Conservation (phyloP, 106 monocot species). For the Dioscorea dumetorum region DNA sequence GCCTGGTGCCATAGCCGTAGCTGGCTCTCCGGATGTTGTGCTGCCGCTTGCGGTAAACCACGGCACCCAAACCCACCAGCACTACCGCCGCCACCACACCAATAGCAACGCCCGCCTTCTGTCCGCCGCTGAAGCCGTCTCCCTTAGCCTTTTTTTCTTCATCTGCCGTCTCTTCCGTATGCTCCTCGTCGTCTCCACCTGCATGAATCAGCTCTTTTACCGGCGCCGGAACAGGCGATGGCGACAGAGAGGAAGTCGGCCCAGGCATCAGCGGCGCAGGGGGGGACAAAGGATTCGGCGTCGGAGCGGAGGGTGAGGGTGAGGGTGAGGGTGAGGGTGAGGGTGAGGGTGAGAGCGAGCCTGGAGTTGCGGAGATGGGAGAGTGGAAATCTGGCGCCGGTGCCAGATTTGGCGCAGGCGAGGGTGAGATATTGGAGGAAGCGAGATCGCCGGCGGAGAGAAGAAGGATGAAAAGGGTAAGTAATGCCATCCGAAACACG, state of each 20-base stretch:
- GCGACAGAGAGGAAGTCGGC: not conserved
- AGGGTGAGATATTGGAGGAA: constrained; percentile 5
- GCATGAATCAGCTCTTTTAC: not conserved
- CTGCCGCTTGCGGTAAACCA: too few relatives aligned
- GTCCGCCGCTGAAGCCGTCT: constrained; percentile 34
- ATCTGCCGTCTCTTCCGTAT: not conserved
- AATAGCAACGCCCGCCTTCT: constrained; percentile 42
- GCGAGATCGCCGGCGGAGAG: constrained; percentile 9
- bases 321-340: constrained; percentile 4
- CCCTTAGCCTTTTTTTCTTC: not conserved
- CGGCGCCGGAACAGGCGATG: constrained; percentile 9
- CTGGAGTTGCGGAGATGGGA: constrained; percentile 8
- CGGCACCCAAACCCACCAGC: too few relatives aligned
- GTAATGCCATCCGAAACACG: not conserved
- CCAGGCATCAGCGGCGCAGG: constrained; percentile 1
- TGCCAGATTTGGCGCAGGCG: constrained; percentile 3
- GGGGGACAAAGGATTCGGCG: not conserved
- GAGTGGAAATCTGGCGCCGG: constrained; percentile 1
- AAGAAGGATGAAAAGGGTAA: constrained; percentile 18
- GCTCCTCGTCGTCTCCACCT: not conserved
- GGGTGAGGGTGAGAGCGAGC: not conserved
- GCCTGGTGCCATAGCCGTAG: too few relatives aligned
- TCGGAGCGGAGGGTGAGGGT: not conserved
- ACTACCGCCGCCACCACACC: too few relatives aligned
- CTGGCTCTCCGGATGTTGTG: too few relatives aligned